These are phyloP conservation scores for Aspergillus funiculosus DNA, from an alignment of 495 filamentous ascomycete species.

Conservation along the genomic window DNA sequence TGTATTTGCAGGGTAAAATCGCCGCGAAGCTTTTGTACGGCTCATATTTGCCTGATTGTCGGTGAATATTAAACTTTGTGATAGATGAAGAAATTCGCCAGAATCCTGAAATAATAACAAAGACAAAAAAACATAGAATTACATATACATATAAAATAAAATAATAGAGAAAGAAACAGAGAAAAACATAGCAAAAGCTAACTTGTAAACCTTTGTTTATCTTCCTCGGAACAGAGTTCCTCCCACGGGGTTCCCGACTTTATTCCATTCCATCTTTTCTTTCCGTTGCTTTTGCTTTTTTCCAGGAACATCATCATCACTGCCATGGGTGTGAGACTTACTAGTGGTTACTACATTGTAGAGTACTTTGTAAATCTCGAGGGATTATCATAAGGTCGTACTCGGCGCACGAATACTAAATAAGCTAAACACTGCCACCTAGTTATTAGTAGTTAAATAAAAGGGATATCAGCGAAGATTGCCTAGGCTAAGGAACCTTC, in stretches of 20 bases:
- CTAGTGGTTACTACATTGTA: background rate
- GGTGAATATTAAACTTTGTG: constrained; percentile 12
- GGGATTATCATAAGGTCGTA: background rate
- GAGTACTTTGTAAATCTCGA: background rate
- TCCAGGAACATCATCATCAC: too few species aligned
- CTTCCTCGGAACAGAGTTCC: constrained; percentile 6
- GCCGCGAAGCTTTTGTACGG: constrained; percentile 5
- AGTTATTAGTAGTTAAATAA: background rate
- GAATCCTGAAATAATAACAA: background rate
- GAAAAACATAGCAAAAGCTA: background rate
- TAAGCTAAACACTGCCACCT: background rate
- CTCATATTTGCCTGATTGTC: constrained; percentile 2
- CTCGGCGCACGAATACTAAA: background rate
- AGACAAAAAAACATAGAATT: background rate
- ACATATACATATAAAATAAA: background rate
- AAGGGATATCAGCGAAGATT: too few species aligned
- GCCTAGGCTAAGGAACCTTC: too few species aligned
- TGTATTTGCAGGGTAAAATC: background rate
- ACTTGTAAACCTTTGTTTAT: constrained; percentile 1
- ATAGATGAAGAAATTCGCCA: constrained; percentile 1
- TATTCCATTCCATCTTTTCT: background rate
- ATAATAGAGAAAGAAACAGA: background rate
- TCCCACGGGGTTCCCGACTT: background rate
- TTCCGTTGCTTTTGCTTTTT: too few species aligned
- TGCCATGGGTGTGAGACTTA: too few species aligned